phyloP scores from a whole-genome alignment of 208 protist species.

The Acanthamoeba lenticulata region DNA sequence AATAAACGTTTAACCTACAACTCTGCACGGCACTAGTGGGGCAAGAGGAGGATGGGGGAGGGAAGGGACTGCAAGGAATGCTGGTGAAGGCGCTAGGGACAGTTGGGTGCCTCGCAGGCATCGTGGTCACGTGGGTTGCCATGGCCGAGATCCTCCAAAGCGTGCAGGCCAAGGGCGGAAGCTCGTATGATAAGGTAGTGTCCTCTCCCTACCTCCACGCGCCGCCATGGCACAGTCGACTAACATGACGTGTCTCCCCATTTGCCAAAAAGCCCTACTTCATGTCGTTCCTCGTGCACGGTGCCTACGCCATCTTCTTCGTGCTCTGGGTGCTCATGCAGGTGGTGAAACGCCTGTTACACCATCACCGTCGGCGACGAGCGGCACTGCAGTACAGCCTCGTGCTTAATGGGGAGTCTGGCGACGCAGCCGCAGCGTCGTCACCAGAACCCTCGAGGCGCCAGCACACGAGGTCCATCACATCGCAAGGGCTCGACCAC shows the following conservation, averaged over 20 bases:
- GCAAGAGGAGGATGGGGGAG: neutral
- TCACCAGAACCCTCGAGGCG: neutral
- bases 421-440: no score
- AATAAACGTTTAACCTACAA: no score
- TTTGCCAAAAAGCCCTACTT: neutral
- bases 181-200: neutral
- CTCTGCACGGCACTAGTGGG: no score
- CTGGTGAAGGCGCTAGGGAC: neutral
- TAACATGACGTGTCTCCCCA: no score
- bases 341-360: neutral
- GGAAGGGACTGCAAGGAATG: neutral
- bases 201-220: neutral
- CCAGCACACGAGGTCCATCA: neutral
- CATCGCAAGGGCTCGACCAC: neutral
- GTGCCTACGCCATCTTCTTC: conserved; percentile 18
- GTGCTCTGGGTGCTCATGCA: neutral
- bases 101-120: neutral
- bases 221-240: no score
- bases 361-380: neutral
- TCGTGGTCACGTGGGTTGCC: neutral
- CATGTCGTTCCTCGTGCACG: conserved; percentile 19
- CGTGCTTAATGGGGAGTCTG: neutral
- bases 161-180: neutral
- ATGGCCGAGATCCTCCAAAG: conserved; percentile 12
- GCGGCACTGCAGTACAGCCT: neutral